A percentile compares a stretch with the other conserved stretches of the same genome.
phyloP scores from a whole-genome alignment of 2,329 filamentous ascomycete genomes.

The Colletotrichum cereale region DNA sequence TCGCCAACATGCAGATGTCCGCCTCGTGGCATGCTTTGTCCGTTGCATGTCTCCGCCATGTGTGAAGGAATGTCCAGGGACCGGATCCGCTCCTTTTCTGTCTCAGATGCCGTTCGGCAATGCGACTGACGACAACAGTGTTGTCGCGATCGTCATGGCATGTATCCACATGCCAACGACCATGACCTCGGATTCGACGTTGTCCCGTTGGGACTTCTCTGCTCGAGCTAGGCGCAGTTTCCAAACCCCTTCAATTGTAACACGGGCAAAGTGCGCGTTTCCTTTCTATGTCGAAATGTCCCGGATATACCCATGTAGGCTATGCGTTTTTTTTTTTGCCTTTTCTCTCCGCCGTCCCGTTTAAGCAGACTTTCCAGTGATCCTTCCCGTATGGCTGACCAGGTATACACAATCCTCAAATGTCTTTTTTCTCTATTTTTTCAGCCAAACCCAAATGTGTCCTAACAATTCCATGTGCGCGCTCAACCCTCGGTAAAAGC shows the following conservation, averaged over 20 bases:
- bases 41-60: not conserved
- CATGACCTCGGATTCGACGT: not conserved
- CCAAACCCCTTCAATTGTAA: constrained; percentile 12
- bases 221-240: not conserved
- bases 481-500: constrained; percentile 55
- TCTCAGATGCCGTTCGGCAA: constrained; percentile 1
- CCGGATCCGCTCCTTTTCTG: not conserved
- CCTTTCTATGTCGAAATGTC: constrained; percentile 27
- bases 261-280: constrained; percentile 2
- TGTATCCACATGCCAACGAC: not conserved
- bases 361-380: constrained; percentile 21
- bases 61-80: not conserved
- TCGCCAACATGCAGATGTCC: not conserved
- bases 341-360: constrained; percentile 18
- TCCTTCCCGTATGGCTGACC: constrained; percentile 19
- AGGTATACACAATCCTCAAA: constrained; percentile 24
- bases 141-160: constrained; percentile 2
- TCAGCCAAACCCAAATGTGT: constrained; percentile 10
- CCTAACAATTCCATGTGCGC: constrained; percentile 1
- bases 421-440: constrained; percentile 14
- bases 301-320: constrained; percentile 21
- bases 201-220: not conserved
- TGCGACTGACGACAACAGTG: constrained; percentile 3
- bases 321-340: constrained; percentile 32
- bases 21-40: not conserved